phyloP scores from a whole-genome alignment of 495 filamentous ascomycete genomes.

The Neurospora sp. region DNA sequence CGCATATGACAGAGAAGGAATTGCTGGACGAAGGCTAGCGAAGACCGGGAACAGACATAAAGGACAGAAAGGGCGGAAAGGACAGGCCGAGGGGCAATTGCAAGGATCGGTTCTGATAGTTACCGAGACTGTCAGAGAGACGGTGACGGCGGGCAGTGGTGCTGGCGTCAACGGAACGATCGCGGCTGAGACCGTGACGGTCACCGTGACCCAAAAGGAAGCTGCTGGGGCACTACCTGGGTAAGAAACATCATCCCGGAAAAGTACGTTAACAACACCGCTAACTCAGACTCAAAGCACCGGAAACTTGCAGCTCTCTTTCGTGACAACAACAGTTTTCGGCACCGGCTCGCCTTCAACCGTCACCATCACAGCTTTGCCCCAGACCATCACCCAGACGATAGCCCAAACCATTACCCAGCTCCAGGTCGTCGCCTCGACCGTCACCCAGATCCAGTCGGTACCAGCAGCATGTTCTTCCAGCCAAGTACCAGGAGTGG shows the following conservation, averaged over 20 bases:
- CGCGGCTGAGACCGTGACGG: conserved; percentile 17
- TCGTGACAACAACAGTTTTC: conserved; percentile 30
- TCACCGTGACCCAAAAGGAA: conserved; percentile 20
- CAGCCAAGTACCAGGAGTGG: background rate
- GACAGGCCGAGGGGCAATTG: conserved; percentile 3
- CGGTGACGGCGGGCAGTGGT: conserved; percentile 21
- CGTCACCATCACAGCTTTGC: conserved; percentile 32
- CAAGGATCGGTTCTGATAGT: conserved; percentile 20
- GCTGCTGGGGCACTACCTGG: conserved; percentile 1
- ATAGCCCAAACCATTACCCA: background rate
- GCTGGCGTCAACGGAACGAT: conserved; percentile 16
- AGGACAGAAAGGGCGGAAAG: conserved; percentile 2
- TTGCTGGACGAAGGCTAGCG: conserved; percentile 13
- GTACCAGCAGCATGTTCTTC: background rate
- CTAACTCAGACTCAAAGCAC: background rate
- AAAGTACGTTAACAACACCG: background rate
- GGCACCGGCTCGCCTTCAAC: conserved; percentile 23
- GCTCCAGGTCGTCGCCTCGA: background rate
- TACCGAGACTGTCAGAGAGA: conserved; percentile 29
- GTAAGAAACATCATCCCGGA: background rate
- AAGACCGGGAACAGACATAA: conserved; percentile 2
- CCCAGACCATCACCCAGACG: conserved; percentile 28
- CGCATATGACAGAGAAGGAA: conserved; percentile 21
- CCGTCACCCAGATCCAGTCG: background rate
- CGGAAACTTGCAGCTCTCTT: conserved; percentile 21